A percentile compares a stretch with the other conserved stretches of the same genome.
phyloP scores from a whole-genome alignment of 441 rosid genomes.

The Gossypium schwendimanii region DNA sequence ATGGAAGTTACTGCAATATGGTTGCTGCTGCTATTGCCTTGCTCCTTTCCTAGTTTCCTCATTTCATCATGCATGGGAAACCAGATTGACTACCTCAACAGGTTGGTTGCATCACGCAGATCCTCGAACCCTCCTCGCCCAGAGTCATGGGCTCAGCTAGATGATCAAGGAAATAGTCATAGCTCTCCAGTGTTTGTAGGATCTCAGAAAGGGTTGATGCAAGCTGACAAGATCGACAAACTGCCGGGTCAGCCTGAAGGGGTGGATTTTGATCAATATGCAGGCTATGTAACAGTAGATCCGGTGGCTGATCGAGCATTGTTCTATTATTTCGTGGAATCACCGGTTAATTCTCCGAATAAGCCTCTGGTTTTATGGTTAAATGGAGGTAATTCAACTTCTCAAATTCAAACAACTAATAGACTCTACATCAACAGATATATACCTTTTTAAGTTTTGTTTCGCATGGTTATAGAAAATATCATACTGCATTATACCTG shows the following conservation, averaged over 20 bases:
- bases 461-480: background rate
- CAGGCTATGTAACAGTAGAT: conserved; percentile 33
- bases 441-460: background rate
- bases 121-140: conserved; percentile 17
- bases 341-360: conserved; percentile 21
- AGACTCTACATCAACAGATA: background rate
- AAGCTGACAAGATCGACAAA: conserved; percentile 22
- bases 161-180: background rate
- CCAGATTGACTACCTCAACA: conserved; percentile 27
- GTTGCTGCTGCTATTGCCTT: conserved; percentile 14
- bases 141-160: conserved; percentile 11
- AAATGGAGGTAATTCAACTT: conserved; percentile 27
- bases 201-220: conserved; percentile 19
- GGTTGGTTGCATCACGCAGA: conserved; percentile 24
- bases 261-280: conserved; percentile 28
- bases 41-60: conserved; percentile 9
- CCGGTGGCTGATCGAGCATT: conserved; percentile 24
- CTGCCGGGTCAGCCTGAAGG: conserved; percentile 31
- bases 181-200: conserved; percentile 10
- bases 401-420: background rate
- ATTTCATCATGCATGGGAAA: conserved; percentile 21
- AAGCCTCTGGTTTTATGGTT: conserved; percentile 37
- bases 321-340: conserved; percentile 36
- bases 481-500: background rate
- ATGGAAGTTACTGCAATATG: conserved; percentile 11